These are phyloP conservation scores for Groenewaldozyma sp. DNA, from an alignment of 1,139 yeast species.

Conservation along the genomic window DNA sequence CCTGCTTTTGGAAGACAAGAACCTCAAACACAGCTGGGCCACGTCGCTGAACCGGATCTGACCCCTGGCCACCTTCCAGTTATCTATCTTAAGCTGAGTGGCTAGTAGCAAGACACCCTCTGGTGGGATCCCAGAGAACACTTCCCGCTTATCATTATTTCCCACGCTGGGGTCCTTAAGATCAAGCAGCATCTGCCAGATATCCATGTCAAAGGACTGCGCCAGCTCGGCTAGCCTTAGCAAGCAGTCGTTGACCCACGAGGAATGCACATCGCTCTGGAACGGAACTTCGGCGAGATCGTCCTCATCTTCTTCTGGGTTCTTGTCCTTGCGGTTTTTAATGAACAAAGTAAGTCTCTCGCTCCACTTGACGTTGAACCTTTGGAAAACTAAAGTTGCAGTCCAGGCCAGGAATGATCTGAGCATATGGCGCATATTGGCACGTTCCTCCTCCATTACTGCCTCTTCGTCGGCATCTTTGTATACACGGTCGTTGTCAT, in stretches of 20 bases:
- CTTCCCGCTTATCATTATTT: constrained; percentile 7
- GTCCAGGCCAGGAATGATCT: constrained; percentile 39
- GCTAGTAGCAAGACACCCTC: constrained; percentile 29
- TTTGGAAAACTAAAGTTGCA: constrained; percentile 34
- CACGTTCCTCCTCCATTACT: constrained; percentile 31
- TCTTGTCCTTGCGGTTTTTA: constrained; percentile 16
- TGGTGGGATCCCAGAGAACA: constrained; percentile 19
- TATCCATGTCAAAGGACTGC: constrained; percentile 54
- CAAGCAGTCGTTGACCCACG: constrained; percentile 27
- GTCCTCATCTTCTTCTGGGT: constrained; percentile 5
- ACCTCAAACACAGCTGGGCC: background rate
- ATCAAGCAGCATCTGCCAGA: constrained; percentile 25
- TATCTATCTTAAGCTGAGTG: constrained; percentile 26
- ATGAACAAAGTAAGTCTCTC: constrained; percentile 26
- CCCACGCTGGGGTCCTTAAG: constrained; percentile 29
- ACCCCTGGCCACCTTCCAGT: constrained; percentile 4
- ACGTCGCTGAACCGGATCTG: background rate
- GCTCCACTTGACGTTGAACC: constrained; percentile 25
- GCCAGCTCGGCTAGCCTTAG: constrained; percentile 47
- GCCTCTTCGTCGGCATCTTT: constrained; percentile 17
- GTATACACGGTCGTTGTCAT: no score
- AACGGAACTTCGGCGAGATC: constrained; percentile 1
- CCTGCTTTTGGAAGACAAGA: background rate
- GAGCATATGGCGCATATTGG: constrained; percentile 35
- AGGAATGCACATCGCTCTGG: constrained; percentile 2